Base-by-base conservation (phyloP, 1,284 basidiomycete genomes). In the Austroboletus novae-zelandiae region DNA sequence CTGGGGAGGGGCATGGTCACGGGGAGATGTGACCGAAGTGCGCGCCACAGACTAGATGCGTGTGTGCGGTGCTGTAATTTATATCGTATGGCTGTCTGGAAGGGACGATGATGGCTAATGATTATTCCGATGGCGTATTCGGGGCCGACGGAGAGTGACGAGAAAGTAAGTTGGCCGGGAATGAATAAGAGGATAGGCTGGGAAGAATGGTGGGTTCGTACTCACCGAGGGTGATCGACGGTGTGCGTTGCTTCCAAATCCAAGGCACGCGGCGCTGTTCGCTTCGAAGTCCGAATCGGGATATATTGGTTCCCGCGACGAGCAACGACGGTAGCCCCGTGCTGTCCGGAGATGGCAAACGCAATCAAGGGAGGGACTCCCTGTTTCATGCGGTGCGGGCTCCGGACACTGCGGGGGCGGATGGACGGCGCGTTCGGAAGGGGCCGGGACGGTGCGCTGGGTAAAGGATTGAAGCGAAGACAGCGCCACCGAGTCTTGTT, bases 201-300 rank as follows among this genome's bases (percentile, higher is more conserved):
- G 47, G 57, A 49, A 52, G 27, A 25, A 32, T 39, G 36, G 20
- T 40, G 40, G 25, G 40, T 25, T 18, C 46, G 47, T 58, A 61
- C 60, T 52, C 62, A 58, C 63, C 67, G 64, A 69, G 67, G 64
- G 60, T 68, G 64, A 66, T 66, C 64, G 64, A 66, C 64, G 54
- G 53, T 64, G 59, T 31, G 49, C 36, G 51, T 27, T 50, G 61
- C 59, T 67, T 69, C 66, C 65, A 58, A 64, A 43, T 60, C 32
- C 62, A 53, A 66, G 68, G 65, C 61, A 65, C 61, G 45, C 49
- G 57, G 20, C 35, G 53, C 47, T 51, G 46, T 31, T 36, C 47
- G 52, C 62, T 62, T 66, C 63, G 66, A 61, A 61, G 40, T 27
- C 66, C 51, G 25, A 18, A 69, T 53, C 23, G 30, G 57, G 64